Evolutionary conservation across 2,329 filamentous ascomycete species (phyloP).

Genomic region (Cladosporium austrohemisphaericum): DNA sequence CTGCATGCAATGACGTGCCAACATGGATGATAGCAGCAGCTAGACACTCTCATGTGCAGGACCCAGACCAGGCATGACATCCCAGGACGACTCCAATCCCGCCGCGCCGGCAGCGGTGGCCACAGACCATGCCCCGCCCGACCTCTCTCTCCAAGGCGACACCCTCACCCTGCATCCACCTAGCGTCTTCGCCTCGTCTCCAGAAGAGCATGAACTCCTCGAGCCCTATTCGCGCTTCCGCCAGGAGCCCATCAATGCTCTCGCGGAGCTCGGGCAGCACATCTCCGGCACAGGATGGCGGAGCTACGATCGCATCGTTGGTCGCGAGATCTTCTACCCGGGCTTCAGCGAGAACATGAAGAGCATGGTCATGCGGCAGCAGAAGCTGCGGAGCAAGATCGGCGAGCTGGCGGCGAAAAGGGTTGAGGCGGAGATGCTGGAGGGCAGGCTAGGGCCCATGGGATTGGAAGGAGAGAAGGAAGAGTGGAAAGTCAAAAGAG

Average conservation of each 20-base stretch:
- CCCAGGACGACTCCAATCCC: neutral
- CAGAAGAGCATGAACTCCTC: conserved; percentile 63
- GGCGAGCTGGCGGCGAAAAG: conserved; percentile 70
- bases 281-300: conserved; percentile 94
- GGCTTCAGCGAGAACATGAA: conserved; percentile 93
- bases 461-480: conserved; percentile 47
- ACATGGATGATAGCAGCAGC: too few relatives aligned
- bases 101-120: neutral
- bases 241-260: conserved; percentile 68
- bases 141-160: conserved; percentile 46
- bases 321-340: conserved; percentile 87
- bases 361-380: conserved; percentile 67
- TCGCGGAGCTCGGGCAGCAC: conserved; percentile 89
- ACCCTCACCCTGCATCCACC: conserved; percentile 44
- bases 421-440: conserved; percentile 69
- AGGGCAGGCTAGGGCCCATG: conserved; percentile 62
- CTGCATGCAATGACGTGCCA: too few relatives aligned
- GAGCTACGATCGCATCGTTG: conserved; percentile 84
- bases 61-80: too few relatives aligned
- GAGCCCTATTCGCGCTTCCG: conserved; percentile 86
- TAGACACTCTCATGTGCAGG: too few relatives aligned
- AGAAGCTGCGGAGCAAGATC: conserved; percentile 71
- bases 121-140: conserved; percentile 30
- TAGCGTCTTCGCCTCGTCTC: conserved; percentile 34
- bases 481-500: conserved; percentile 53